Base-by-base conservation (phyloP, 2,329 filamentous ascomycete genomes). In the Coniella vitis region DNA sequence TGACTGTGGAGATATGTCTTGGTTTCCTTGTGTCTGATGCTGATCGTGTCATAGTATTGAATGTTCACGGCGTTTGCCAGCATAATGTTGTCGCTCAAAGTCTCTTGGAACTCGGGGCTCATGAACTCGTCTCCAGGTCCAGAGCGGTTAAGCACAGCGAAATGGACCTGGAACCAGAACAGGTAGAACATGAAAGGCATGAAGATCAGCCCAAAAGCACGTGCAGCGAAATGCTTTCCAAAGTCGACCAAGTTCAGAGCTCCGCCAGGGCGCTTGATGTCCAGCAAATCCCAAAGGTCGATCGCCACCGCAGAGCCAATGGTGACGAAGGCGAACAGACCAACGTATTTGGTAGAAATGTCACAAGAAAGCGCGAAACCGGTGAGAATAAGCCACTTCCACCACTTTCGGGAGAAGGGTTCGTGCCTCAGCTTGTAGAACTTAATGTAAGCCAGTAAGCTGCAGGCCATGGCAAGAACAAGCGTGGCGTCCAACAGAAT, bases 141-240 rank as follows among this genome's bases (percentile, higher is more conserved):
- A 45, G 93, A 97, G 52, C 84, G 79, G 57, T 73, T 85, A 54
- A 98, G 77, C 60, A 98, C 88, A 38, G 88, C 78, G 67, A 98
- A 98, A 71, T 98, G 93, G 25, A 98, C 90, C 76, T 98, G 93
- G 83, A 98, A 98, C 93, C 93, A 98, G 77, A 98, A 97, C 40
- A 98, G 80, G 69, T 98, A 98, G 70, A 98, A 94, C 62, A 97
- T 75, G 75, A 98, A 96, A 13, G 93, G 93, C 57, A 97, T 80
- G 57, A 95, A 65, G 59, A 97, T 88, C 48, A 98, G 75, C 13
- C 87, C 90, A 55, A 94, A 73, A n/a, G 84, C 80, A 45, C 93
- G 87, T 54, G 93, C 93, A 35, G 73, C 79, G 64, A 98, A 94
- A 69, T 98, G 93, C 72, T 94, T 91, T 56, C 76, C 80, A 64